A percentile compares a stretch with the other conserved stretches of the same genome.
Evolutionary conservation across 306 rosid species (phyloP).

Genomic region (Quercus suber): DNA sequence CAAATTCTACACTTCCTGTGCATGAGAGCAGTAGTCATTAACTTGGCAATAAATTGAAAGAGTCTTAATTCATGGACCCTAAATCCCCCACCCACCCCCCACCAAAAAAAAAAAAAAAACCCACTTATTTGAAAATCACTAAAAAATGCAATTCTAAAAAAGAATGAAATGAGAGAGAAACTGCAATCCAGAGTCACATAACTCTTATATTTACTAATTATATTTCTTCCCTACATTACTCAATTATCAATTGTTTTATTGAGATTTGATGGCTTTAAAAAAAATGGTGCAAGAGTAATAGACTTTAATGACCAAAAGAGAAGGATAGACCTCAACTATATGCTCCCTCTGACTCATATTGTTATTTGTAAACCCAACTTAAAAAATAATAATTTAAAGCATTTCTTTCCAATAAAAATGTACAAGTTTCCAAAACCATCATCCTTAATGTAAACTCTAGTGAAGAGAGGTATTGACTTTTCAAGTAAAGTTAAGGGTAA

Average conservation of each 20-base stretch:
- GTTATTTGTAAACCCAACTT: too few relatives aligned
- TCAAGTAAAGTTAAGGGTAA: too few relatives aligned
- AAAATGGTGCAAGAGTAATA: not conserved
- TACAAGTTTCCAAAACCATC: too few relatives aligned
- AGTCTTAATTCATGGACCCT: not conserved
- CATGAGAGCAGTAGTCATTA: not conserved
- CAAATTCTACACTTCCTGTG: conserved; percentile 1
- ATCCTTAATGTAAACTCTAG: too few relatives aligned
- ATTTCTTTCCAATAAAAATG: too few relatives aligned
- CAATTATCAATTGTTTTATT: not conserved
- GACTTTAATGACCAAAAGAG: not conserved
- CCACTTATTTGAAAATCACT: not conserved
- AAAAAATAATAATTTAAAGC: too few relatives aligned
- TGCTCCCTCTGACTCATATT: too few relatives aligned
- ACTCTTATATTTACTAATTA: not conserved
- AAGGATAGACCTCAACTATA: not conserved
- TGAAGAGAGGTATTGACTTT: too few relatives aligned
- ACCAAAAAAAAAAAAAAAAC: not conserved
- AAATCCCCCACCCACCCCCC: not conserved
- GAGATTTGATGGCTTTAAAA: not conserved
- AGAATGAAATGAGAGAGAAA: not conserved
- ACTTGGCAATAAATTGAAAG: conserved; percentile 2
- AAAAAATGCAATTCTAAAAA: not conserved
- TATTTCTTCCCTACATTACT: not conserved
- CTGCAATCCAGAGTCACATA: not conserved